Conservation (phyloP, 306 rosid genomes). For the Luffa aegyptiaca region DNA sequence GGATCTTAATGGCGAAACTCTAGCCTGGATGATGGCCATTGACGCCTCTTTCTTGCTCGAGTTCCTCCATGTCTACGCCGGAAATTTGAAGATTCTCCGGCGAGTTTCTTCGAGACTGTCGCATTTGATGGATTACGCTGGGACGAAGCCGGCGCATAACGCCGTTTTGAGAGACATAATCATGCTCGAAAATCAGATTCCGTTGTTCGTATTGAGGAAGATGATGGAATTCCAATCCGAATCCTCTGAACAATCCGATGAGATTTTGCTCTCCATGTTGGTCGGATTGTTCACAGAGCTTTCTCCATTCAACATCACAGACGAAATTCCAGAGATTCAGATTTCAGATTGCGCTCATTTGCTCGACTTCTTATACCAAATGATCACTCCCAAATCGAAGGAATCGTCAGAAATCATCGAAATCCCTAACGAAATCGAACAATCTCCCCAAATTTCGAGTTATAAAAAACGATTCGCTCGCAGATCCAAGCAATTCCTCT, state of each 20-base stretch:
- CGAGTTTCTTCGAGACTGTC: conserved; percentile 46
- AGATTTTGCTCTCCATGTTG: conserved; percentile 38
- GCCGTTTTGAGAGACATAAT: conserved; percentile 58
- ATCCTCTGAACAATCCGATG: conserved; percentile 34
- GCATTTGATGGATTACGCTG: conserved; percentile 51
- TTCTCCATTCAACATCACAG: conserved; percentile 50
- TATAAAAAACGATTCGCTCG: conserved; percentile 17
- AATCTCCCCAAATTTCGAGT: conserved; percentile 2
- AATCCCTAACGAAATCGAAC: conserved; percentile 17
- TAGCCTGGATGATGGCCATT: conserved; percentile 72
- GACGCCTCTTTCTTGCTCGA: conserved; percentile 75
- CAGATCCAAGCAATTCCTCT: conserved; percentile 31
- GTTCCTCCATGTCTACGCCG: conserved; percentile 51
- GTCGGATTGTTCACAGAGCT: conserved; percentile 46
- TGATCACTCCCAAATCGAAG: conserved; percentile 38
- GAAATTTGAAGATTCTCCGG: conserved; percentile 4
- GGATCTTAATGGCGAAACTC: conserved; percentile 55
- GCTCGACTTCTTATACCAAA: conserved; percentile 47
- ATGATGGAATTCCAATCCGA: conserved; percentile 36
- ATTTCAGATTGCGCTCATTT: conserved; percentile 42
- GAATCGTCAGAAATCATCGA: conserved; percentile 15
- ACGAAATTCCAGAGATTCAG: conserved; percentile 22
- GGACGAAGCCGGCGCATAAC: conserved; percentile 53
- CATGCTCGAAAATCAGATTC: conserved; percentile 82
- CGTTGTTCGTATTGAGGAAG: conserved; percentile 49